phyloP scores from a whole-genome alignment of 345 rosid species.

The Excoecaria cochinchinensis region DNA sequence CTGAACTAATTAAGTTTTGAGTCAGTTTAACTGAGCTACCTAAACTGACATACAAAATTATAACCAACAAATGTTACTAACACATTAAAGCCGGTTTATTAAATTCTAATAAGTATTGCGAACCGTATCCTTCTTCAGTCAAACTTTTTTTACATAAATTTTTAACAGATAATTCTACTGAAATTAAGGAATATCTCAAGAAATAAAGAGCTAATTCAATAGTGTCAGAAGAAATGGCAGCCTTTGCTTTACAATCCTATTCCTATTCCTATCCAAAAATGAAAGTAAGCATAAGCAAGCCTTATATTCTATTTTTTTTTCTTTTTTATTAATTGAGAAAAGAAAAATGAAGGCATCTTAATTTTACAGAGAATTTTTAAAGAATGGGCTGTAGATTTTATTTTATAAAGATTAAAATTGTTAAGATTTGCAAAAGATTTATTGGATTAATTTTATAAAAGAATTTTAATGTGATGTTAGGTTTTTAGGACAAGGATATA shows the following conservation, averaged over 20 bases:
- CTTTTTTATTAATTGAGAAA: slow-evolving; percentile 19
- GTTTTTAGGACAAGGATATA: background rate
- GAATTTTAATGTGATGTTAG: background rate
- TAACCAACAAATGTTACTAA: too few species aligned
- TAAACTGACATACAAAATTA: too few species aligned
- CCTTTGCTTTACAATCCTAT: slow-evolving; percentile 7
- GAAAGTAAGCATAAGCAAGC: too few species aligned
- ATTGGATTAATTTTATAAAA: background rate
- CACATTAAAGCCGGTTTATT: too few species aligned
- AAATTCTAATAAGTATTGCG: too few species aligned
- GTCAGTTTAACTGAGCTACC: too few species aligned
- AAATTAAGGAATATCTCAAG: background rate
- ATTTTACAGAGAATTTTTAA: slow-evolving; percentile 1
- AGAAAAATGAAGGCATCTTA: background rate
- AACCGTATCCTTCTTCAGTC: too few species aligned
- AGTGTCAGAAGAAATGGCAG: slow-evolving; percentile 29
- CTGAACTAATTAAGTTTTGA: too few species aligned
- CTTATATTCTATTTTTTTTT: background rate
- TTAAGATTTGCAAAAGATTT: slow-evolving; percentile 38
- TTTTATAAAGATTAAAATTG: slow-evolving; percentile 7
- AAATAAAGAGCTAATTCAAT: slow-evolving; percentile 16
- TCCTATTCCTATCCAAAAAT: background rate
- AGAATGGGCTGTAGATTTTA: slow-evolving; percentile 28
- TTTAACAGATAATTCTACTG: background rate
- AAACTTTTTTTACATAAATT: too few species aligned